Evolutionary conservation across 768 basidiomycete genomes (phyloP), one percentile per base, ranked within the genome.

Genomic region (Mycena filopes): DNA sequence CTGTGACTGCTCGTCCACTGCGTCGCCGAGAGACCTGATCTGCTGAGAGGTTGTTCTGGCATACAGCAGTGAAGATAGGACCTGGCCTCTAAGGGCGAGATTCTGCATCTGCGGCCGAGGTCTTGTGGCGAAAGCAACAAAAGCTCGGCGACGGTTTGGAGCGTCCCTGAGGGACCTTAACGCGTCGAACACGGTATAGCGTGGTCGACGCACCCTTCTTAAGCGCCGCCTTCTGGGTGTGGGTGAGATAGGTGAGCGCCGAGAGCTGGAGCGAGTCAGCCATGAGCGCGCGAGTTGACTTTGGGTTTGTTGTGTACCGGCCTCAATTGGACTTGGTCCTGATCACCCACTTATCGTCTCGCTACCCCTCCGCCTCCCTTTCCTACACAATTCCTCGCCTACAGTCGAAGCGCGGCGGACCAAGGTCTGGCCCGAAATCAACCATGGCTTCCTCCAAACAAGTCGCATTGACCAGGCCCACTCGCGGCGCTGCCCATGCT

Each of bases 81-180:
- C 65, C 83, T 80, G 18, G 84, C 83, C 41, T 89, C 86, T 23
- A 78, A 69, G 6, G 79, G 80, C 13, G 86, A 76, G 18, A 87
- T 79, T 70, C 75, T 84, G 73, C 90, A 88, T 70, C 81, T 83
- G 54, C 82, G 84, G 1, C 87, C 84, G 42, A 91, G 73, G 41
- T 89, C 89, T 66, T 80, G 78, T 7, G 82, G 75, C 0, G 83
- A 72, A 9, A 75, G 77, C 42, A 90, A 71, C 20, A 92, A 67
- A 29, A 91, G 72, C 56, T 91, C 87, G 31, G 79, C 73, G 11
- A 83, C 57, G 31, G 81, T 82, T 51, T 69, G 74, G 63, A 89
- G 75, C 61, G 83, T 83, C 50, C 85, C 89, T 90, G 70, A 9
- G 31, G 26, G 10, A 42, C 33, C 15, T 66, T n/a, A 50, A 64